Percentiles rank a stretch among this genome's conserved stretches.
phyloP scores from a whole-genome alignment of 2,329 filamentous ascomycete species.

The Dothidotthia symphoricarpi region DNA sequence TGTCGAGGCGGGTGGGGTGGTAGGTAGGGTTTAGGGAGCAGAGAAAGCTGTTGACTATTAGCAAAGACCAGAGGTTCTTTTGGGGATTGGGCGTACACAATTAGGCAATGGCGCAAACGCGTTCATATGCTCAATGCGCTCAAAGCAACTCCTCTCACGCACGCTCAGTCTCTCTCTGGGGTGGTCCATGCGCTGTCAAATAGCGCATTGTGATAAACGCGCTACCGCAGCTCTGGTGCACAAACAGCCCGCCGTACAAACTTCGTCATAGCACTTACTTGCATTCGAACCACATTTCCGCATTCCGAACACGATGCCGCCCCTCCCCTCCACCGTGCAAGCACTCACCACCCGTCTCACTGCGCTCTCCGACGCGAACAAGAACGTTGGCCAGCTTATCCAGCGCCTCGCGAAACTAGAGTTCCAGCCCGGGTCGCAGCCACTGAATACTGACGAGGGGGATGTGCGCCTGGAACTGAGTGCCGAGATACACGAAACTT shows the following conservation, averaged over 20 bases:
- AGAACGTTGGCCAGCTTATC: slow-evolving; percentile 55
- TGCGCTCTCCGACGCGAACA: slow-evolving; percentile 55
- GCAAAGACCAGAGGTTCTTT: too few relatives aligned
- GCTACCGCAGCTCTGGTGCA: background rate
- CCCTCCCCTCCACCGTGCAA: slow-evolving; percentile 35
- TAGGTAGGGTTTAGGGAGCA: background rate
- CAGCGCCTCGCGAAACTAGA: slow-evolving; percentile 58
- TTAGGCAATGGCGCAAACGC: background rate
- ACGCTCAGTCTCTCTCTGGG: too few relatives aligned
- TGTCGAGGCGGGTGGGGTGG: background rate
- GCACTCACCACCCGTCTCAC: slow-evolving; percentile 51
- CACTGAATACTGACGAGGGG: slow-evolving; percentile 59
- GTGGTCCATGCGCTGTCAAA: too few relatives aligned
- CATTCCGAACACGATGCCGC: slow-evolving; percentile 34
- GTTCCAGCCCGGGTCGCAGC: slow-evolving; percentile 63
- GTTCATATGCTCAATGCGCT: too few relatives aligned
- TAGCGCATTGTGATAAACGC: too few relatives aligned
- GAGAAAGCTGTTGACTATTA: background rate
- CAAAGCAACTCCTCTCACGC: too few relatives aligned
- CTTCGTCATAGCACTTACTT: slow-evolving; percentile 34
- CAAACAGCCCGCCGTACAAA: slow-evolving; percentile 17
- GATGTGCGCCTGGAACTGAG: slow-evolving; percentile 69
- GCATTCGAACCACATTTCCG: slow-evolving; percentile 29
- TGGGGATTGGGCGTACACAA: background rate
- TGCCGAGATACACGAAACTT: slow-evolving; percentile 72